These are phyloP conservation scores for Blechomonas ayalai DNA, from an alignment of 208 protist species.

Conservation along the genomic window DNA sequence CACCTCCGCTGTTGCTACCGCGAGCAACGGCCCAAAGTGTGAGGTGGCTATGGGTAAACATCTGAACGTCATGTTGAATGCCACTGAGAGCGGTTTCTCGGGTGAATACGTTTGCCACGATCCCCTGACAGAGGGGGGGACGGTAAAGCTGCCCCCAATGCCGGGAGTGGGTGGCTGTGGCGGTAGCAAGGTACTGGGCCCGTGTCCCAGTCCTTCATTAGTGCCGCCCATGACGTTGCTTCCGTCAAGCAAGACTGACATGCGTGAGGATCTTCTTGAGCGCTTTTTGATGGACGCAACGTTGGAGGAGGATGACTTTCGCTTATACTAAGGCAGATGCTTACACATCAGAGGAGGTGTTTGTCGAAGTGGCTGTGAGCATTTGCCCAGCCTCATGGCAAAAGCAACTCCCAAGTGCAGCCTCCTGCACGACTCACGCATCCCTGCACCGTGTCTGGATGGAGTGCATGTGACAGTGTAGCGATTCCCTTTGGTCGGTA, in stretches of 20 bases:
- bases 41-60: background rate
- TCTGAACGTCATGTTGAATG: too few relatives aligned
- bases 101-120: constrained; percentile 5
- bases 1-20: background rate
- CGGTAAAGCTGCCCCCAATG: constrained; percentile 10
- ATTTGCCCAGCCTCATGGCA: too few relatives aligned
- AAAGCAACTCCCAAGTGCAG: too few relatives aligned
- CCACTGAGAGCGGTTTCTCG: constrained; percentile 5
- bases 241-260: constrained; percentile 42
- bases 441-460: too few relatives aligned
- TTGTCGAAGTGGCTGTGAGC: too few relatives aligned
- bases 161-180: too few relatives aligned
- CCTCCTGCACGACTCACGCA: too few relatives aligned
- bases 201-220: constrained; percentile 26
- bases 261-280: constrained; percentile 47
- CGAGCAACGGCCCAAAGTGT: too few relatives aligned
- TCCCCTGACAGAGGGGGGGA: background rate
- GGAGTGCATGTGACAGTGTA: too few relatives aligned
- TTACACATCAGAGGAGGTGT: too few relatives aligned
- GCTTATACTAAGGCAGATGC: constrained; percentile 3
- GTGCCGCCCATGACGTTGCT: constrained; percentile 34
- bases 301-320: constrained; percentile 38
- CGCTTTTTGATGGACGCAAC: constrained; percentile 35
- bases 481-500: too few relatives aligned
- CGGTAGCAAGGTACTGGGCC: constrained; percentile 36